Evolutionary conservation across 805 yeast genomes (phyloP).

Genomic region (Vanderwaltozyma polyspora): DNA sequence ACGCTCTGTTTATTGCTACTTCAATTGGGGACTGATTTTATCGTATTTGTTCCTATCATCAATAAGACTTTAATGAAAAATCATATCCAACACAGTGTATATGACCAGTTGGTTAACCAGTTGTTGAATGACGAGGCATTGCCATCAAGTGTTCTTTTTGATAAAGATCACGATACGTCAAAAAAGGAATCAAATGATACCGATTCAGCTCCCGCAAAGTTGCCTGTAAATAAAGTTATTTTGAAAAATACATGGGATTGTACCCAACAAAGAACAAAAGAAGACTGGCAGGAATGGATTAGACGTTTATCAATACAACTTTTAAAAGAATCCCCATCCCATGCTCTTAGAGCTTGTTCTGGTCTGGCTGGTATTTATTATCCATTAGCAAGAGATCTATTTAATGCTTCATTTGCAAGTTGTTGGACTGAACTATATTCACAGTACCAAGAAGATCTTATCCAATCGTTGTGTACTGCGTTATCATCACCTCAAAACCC

Average conservation of each 20-base stretch:
- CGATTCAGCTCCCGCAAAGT: conserved; percentile 59
- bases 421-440: conserved; percentile 91
- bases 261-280: conserved; percentile 75
- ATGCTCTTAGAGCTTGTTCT: conserved; percentile 87
- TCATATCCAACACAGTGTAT: conserved; percentile 57
- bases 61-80: conserved; percentile 52
- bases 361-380: conserved; percentile 76
- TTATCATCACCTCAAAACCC: conserved; percentile 84
- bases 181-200: conserved; percentile 35
- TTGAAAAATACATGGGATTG: conserved; percentile 88
- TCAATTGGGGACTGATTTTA: conserved; percentile 77
- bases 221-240: conserved; percentile 55
- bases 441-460: conserved; percentile 80
- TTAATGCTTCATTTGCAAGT: conserved; percentile 89
- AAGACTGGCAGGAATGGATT: conserved; percentile 98
- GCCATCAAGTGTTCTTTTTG: conserved; percentile 64
- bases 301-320: conserved; percentile 75
- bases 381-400: conserved; percentile 80
- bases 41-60: conserved; percentile 76
- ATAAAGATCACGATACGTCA: conserved; percentile 42
- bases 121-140: conserved; percentile 75
- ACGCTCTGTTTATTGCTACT: conserved; percentile 65
- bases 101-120: conserved; percentile 72
- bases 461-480: conserved; percentile 76
- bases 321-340: conserved; percentile 86